Conservation (phyloP, 352 stramenopile species). For the Thalassiosira sp. region DNA sequence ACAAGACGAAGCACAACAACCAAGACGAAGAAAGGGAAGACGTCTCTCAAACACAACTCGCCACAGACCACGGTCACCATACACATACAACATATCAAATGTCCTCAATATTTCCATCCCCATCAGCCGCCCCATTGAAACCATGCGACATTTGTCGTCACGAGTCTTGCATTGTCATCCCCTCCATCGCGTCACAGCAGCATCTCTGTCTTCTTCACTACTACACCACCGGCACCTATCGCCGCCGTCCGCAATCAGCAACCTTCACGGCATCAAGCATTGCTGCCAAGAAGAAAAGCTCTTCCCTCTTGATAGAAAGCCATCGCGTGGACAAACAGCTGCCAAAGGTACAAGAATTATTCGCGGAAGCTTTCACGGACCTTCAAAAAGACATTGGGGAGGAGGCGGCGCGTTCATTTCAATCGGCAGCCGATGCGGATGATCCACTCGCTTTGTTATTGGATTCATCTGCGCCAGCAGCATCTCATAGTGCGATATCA, state of each 20-base stretch:
- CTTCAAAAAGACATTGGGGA: slow-evolving; percentile 61
- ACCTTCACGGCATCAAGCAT: background rate
- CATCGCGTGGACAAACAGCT: slow-evolving; percentile 57
- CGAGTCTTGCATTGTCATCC: slow-evolving; percentile 31
- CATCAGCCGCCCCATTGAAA: slow-evolving; percentile 1
- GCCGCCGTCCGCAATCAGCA: background rate
- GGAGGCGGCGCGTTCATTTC: slow-evolving; percentile 51
- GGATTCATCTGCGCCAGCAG: slow-evolving; percentile 5
- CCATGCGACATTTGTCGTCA: slow-evolving; percentile 23
- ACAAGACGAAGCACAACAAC: no score
- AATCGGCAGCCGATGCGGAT: slow-evolving; percentile 31
- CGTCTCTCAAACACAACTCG: no score
- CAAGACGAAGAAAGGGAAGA: no score
- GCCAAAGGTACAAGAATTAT: slow-evolving; percentile 60
- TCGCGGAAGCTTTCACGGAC: slow-evolving; percentile 70
- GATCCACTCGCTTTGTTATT: slow-evolving; percentile 55
- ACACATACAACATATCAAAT: no score
- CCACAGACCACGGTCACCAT: no score
- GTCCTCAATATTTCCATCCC: background rate
- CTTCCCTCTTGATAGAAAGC: slow-evolving; percentile 47
- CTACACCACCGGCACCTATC: slow-evolving; percentile 64
- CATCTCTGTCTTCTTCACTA: slow-evolving; percentile 65
- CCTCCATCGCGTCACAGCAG: slow-evolving; percentile 22
- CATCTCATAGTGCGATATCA: slow-evolving; percentile 4
- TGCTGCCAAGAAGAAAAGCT: slow-evolving; percentile 37